phyloP scores from a whole-genome alignment of 2,329 filamentous ascomycete species.

The Lachnellula arida region DNA sequence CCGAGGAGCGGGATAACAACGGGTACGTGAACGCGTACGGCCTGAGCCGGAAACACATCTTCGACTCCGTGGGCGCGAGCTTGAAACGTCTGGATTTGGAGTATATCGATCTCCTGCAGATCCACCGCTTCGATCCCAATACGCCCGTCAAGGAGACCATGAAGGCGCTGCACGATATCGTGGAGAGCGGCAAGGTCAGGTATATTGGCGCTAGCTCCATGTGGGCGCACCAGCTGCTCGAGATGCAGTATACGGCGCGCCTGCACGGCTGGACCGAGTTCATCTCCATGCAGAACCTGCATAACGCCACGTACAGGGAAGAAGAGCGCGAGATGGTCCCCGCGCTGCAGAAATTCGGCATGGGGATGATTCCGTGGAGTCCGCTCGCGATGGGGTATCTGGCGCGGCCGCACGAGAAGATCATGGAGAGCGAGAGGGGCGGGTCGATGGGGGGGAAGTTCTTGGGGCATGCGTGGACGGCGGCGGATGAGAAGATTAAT shows the following conservation, averaged over 20 bases:
- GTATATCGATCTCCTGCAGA: slow-evolving; percentile 49
- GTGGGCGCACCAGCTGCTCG: slow-evolving; percentile 16
- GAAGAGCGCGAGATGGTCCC: slow-evolving; percentile 42
- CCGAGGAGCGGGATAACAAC: slow-evolving; percentile 34
- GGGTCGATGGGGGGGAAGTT: slow-evolving; percentile 12
- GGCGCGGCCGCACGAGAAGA: slow-evolving; percentile 13
- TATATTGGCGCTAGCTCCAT: slow-evolving; percentile 43
- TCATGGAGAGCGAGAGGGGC: slow-evolving; percentile 14
- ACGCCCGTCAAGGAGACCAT: slow-evolving; percentile 55
- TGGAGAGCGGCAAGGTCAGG: slow-evolving; percentile 51
- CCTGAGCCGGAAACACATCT: slow-evolving; percentile 57
- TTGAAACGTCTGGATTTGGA: slow-evolving; percentile 46
- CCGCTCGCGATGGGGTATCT: slow-evolving; percentile 32
- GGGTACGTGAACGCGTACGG: slow-evolving; percentile 45
- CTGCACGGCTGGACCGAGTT: slow-evolving; percentile 55
- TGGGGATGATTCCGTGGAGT: slow-evolving; percentile 37
- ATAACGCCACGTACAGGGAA: slow-evolving; percentile 56
- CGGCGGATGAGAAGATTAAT: slow-evolving; percentile 26
- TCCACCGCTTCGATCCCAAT: slow-evolving; percentile 51
- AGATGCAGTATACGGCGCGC: slow-evolving; percentile 37
- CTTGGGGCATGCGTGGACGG: slow-evolving; percentile 10
- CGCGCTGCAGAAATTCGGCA: slow-evolving; percentile 23
- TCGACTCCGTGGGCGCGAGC: slow-evolving; percentile 58
- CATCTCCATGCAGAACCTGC: slow-evolving; percentile 54
- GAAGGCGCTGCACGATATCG: slow-evolving; percentile 54